A percentile compares a stretch with the other conserved stretches of the same genome.
These are phyloP conservation scores for Nicotiana rustica DNA, from an alignment of 305 asterid genomes.

Conservation along the genomic window DNA sequence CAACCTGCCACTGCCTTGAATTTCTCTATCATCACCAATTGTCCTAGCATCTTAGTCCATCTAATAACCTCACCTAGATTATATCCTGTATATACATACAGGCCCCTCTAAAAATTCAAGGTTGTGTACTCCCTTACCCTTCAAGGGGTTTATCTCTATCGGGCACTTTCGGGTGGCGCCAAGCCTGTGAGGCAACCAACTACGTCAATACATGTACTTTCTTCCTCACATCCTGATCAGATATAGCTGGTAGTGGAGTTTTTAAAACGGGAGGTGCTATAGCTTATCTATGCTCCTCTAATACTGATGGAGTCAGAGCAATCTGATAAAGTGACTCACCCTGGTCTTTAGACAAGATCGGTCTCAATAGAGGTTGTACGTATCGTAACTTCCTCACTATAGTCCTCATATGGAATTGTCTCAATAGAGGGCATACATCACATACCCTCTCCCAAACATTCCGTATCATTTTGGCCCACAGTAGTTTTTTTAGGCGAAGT, in stretches of 20 bases:
- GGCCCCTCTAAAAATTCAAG: neutral
- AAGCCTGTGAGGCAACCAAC: neutral
- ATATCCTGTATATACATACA: too few species aligned
- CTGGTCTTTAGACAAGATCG: neutral
- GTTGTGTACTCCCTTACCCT: neutral
- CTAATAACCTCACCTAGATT: neutral
- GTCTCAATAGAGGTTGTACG: neutral
- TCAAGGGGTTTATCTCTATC: neutral
- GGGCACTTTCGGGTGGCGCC: neutral
- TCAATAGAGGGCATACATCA: neutral
- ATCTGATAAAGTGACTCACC: neutral
- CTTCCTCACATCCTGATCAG: neutral
- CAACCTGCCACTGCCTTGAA: neutral
- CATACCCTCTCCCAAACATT: neutral
- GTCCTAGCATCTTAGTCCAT: neutral
- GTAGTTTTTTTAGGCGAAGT: neutral
- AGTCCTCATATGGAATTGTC: neutral
- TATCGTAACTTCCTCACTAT: neutral
- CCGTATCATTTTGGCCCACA: neutral
- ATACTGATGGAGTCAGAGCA: neutral
- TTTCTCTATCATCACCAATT: neutral
- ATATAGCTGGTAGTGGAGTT: neutral
- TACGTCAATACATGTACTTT: neutral
- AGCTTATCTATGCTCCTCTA: neutral
- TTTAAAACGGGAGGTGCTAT: neutral